Evolutionary conservation across 2,329 filamentous ascomycete genomes (phyloP).

Genomic region (Cladosporium sp.): DNA sequence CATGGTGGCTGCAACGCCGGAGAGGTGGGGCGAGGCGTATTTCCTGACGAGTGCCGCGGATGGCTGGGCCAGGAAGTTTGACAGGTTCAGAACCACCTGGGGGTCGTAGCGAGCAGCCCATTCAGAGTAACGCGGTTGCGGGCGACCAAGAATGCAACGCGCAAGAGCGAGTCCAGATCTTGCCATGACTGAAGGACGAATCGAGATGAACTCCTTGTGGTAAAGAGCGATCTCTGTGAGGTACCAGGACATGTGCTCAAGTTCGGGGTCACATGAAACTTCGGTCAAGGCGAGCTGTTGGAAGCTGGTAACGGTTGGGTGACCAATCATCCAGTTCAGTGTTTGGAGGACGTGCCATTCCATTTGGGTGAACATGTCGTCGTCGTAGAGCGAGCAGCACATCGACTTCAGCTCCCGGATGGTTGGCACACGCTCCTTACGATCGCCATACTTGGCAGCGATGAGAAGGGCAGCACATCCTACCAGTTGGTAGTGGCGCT

Average conservation of each 20-base stretch:
- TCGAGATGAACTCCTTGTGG: conserved; percentile 94
- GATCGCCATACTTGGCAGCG: conserved; percentile 96
- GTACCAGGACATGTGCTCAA: conserved; percentile 92
- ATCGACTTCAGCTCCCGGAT: conserved; percentile 97
- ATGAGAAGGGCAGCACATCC: conserved; percentile 94
- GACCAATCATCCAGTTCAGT: conserved; percentile 90
- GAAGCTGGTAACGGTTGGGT: conserved; percentile 94
- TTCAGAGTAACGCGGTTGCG: conserved; percentile 66
- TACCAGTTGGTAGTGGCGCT: conserved; percentile 97
- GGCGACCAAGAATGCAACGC: conserved; percentile 75
- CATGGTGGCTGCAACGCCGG: conserved; percentile 58
- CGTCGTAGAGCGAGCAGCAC: conserved; percentile 97
- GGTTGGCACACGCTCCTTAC: conserved; percentile 97
- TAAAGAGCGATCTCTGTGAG: conserved; percentile 93
- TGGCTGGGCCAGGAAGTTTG: conserved; percentile 61
- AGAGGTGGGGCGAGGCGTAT: conserved; percentile 62
- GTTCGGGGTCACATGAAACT: conserved; percentile 68
- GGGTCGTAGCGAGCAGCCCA: conserved; percentile 70
- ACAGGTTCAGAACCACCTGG: conserved; percentile 59
- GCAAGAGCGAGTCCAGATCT: conserved; percentile 80
- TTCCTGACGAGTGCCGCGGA: conserved; percentile 65
- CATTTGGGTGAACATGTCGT: conserved; percentile 99
- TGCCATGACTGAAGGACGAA: conserved; percentile 84
- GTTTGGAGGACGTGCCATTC: conserved; percentile 99
- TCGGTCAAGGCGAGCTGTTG: conserved; percentile 81